A percentile compares a stretch with the other conserved stretches of the same genome.
These are phyloP conservation scores for Ochromonas danica DNA, from an alignment of 108 stramenopile species.

Conservation along the genomic window DNA sequence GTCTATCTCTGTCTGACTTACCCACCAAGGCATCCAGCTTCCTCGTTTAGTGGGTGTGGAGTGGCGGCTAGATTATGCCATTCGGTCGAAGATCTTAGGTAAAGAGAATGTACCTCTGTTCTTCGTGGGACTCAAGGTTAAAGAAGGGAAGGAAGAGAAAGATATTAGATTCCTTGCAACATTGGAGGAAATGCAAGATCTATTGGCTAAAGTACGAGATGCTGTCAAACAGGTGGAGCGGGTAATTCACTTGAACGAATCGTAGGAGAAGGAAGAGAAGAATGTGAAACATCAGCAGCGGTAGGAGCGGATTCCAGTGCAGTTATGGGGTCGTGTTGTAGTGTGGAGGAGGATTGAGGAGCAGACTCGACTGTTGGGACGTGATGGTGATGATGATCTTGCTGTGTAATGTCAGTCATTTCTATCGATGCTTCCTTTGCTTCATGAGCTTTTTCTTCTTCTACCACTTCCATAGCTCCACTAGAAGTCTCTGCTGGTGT, in stretches of 20 bases:
- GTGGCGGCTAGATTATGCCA: slow-evolving; percentile 26
- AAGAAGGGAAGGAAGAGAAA: neutral
- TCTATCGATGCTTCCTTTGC: no score
- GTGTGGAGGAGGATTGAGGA: no score
- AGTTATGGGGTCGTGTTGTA: no score
- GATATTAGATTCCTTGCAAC: slow-evolving; percentile 18
- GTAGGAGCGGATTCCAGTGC: no score
- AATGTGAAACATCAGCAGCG: no score
- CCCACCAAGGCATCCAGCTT: neutral
- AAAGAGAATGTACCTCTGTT: slow-evolving; percentile 23
- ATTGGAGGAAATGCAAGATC: slow-evolving; percentile 34
- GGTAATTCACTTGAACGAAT: neutral
- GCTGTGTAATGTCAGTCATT: no score
- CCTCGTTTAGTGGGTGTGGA: neutral
- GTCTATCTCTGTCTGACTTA: neutral
- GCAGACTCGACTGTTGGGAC: no score
- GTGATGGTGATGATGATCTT: no score
- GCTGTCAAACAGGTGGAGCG: slow-evolving; percentile 24
- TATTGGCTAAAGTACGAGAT: slow-evolving; percentile 25
- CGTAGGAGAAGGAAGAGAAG: neutral
- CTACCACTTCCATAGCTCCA: no score
- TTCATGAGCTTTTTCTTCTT: no score
- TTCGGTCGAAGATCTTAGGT: slow-evolving; percentile 21
- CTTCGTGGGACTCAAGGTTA: slow-evolving; percentile 20
- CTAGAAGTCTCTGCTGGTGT: no score